Evolutionary conservation across 2,329 filamentous ascomycete species (phyloP).

Genomic region (Aspergillus sp.): DNA sequence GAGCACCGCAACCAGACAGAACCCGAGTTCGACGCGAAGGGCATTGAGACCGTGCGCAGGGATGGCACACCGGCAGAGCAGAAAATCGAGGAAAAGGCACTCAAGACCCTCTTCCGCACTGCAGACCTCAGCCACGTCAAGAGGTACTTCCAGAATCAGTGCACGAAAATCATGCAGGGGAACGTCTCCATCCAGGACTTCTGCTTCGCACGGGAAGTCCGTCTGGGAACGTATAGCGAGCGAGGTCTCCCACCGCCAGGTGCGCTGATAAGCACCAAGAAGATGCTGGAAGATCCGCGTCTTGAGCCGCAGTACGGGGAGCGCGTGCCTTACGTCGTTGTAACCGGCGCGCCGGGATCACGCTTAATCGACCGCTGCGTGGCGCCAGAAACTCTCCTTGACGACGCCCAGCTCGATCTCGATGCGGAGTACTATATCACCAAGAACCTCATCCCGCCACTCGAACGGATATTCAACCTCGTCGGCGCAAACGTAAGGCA

Average conservation of each 20-base stretch:
- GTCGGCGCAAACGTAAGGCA: slow-evolving; percentile 81
- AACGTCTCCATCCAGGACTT: slow-evolving; percentile 89
- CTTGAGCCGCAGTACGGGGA: slow-evolving; percentile 92
- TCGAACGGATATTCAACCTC: slow-evolving; percentile 94
- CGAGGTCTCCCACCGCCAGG: slow-evolving; percentile 74
- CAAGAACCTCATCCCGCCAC: slow-evolving; percentile 88
- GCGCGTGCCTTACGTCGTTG: slow-evolving; percentile 86
- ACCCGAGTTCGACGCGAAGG: slow-evolving; percentile 94
- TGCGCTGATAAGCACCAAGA: slow-evolving; percentile 75
- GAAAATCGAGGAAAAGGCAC: slow-evolving; percentile 87
- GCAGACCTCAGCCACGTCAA: slow-evolving; percentile 85
- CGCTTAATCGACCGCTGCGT: slow-evolving; percentile 84
- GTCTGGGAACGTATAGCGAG: slow-evolving; percentile 78
- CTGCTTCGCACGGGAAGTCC: slow-evolving; percentile 88
- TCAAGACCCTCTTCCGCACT: slow-evolving; percentile 84
- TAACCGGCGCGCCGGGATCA: slow-evolving; percentile 78
- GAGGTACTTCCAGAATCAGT: slow-evolving; percentile 80
- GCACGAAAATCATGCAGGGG: slow-evolving; percentile 83
- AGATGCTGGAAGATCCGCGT: slow-evolving; percentile 78
- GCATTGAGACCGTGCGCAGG: slow-evolving; percentile 91
- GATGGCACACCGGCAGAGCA: slow-evolving; percentile 94
- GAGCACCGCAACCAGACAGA: slow-evolving; percentile 65
- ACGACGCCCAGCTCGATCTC: slow-evolving; percentile 67
- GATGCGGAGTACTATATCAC: slow-evolving; percentile 96
- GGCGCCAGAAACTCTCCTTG: slow-evolving; percentile 71